Evolutionary conservation across 352 stramenopile genomes (phyloP), one percentile per base, ranked within the genome.

Genomic region (Pythium myriotylum): DNA sequence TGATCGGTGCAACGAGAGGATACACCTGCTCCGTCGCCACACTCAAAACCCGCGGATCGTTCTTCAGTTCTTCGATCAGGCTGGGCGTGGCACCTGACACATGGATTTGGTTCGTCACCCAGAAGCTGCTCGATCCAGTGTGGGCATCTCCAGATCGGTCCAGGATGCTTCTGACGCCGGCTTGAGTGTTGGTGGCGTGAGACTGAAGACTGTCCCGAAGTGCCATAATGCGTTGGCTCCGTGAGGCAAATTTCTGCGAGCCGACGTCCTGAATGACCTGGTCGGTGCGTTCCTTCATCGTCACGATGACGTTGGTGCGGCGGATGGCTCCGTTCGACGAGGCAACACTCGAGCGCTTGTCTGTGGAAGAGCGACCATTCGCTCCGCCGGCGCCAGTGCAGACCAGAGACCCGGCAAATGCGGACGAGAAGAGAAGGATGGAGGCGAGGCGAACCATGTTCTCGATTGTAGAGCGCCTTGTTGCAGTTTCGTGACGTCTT

Each of bases 31-130:
- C 79, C 17, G 57, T 54, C 2, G 66, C 47, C 1, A 87, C 77
- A 2, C 54, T 70, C n/a, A 68, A 41, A n/a, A 89, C 77, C 4
- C 67, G 57, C 0, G 75, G 59, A 2, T 75, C 45, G 24, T 82
- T 68, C 24, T 61, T 45, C 35, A 91, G 56, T 49, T 86, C 64
- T 13, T 84, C 71, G 23, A 89, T 48, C 17, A 89, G 60, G 16
- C 73, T 65, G 0, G 56, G 54, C 3, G 81, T 83, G 16, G 74
- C 79, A 19, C 72, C 62, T 12, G 80, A 58, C 5, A 91, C 62
- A 54, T 77, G 82, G 14, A 91, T 27, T 22, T 87, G 73, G 55
- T 88, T 88, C 1, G 79, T 84, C 24, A 91, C 61, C 81, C 81
- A 91, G 24, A 79, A 84, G n/a, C 62, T 84, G 37, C 80, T 54